Conservation (phyloP, 78 protist genomes). For the Creolimax fragrantissima region DNA sequence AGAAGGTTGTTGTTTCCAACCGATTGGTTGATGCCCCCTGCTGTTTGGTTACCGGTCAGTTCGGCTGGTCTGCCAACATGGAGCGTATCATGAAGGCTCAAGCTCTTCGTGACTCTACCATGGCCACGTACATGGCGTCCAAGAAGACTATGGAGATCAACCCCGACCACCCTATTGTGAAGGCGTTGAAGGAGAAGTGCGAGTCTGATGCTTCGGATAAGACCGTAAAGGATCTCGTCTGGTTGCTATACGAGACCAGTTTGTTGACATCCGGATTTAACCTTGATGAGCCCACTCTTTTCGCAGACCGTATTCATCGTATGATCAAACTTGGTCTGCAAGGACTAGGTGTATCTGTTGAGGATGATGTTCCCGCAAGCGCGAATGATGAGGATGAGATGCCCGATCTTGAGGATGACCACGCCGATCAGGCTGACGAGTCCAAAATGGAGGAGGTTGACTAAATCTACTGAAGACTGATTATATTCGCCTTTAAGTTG, state of each 20-base stretch:
- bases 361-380: neutral
- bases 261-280: slow-evolving; percentile 96
- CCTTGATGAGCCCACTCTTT: slow-evolving; percentile 88
- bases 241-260: slow-evolving; percentile 93
- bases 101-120: slow-evolving; percentile 92
- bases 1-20: slow-evolving; percentile 89
- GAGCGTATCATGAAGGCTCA: slow-evolving; percentile 99
- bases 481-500: neutral
- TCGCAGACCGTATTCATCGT: slow-evolving; percentile 90
- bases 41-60: slow-evolving; percentile 90
- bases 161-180: slow-evolving; percentile 91
- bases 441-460: slow-evolving; percentile 6
- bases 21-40: slow-evolving; percentile 92
- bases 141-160: slow-evolving; percentile 96
- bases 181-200: slow-evolving; percentile 64
- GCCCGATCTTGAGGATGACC: slow-evolving; percentile 25
- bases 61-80: slow-evolving; percentile 99
- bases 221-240: slow-evolving; percentile 90
- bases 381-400: slow-evolving; percentile 4
- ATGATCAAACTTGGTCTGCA: slow-evolving; percentile 93
- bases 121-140: slow-evolving; percentile 89
- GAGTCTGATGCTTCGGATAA: slow-evolving; percentile 71
- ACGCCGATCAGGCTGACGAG: neutral
- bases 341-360: slow-evolving; percentile 17
- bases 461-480: neutral